Evolutionary conservation across 2,329 filamentous ascomycete species (phyloP).

Genomic region (Sporothrix brasiliensis): DNA sequence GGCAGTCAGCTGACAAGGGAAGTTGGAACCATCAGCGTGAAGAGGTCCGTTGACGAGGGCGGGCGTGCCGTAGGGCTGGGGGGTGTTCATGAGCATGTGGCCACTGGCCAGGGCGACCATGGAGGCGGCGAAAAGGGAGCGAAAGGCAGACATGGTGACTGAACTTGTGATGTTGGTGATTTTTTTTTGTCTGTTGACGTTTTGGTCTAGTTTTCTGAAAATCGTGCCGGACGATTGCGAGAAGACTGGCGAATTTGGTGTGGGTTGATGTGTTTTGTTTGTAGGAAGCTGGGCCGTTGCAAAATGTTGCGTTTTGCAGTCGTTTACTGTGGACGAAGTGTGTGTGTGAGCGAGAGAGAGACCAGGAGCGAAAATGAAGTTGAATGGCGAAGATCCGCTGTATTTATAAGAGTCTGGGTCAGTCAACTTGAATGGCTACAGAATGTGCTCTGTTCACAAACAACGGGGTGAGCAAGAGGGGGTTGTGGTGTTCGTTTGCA

Average conservation of each 20-base stretch:
- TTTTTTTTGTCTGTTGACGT: background rate
- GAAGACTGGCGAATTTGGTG: conserved; percentile 33
- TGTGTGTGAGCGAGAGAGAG: background rate
- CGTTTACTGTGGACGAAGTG: background rate
- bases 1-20: conserved; percentile 75
- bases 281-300: background rate
- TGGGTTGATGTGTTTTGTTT: conserved; percentile 31
- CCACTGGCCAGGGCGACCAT: conserved; percentile 65
- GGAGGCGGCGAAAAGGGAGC: conserved; percentile 53
- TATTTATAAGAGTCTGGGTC: conserved; percentile 23
- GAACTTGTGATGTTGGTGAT: conserved; percentile 38
- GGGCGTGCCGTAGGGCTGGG: conserved; percentile 61
- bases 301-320: background rate
- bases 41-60: conserved; percentile 66
- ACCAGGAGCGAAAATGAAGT: background rate
- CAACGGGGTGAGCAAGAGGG: background rate
- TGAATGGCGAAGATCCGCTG: conserved; percentile 2
- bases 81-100: conserved; percentile 74
- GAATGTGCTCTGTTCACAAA: conserved; percentile 22
- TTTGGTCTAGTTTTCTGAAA: conserved; percentile 14
- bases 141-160: conserved; percentile 53
- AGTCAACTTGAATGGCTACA: conserved; percentile 17
- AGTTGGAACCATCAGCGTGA: conserved; percentile 62
- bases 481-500: conserved; percentile 15
- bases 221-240: conserved; percentile 49